Evolutionary conservation across 306 rosid genomes (phyloP).

Genomic region (Casuarina equisetifolia): DNA sequence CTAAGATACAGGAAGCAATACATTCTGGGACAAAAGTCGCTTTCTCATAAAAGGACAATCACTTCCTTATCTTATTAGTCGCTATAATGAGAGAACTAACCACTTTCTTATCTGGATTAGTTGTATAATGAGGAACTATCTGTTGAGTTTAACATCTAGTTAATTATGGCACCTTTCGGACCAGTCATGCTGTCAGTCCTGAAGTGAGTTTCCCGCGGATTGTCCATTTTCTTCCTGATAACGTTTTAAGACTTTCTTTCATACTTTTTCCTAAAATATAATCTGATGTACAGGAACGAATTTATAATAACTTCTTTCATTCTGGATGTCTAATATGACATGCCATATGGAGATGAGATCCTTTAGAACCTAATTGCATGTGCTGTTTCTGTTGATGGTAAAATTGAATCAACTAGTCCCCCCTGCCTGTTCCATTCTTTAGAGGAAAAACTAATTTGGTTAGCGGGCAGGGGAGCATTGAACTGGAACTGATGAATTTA

Average conservation of each 20-base stretch:
- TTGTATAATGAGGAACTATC: background rate
- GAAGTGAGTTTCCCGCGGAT: background rate
- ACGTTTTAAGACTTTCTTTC: no score
- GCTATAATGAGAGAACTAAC: background rate
- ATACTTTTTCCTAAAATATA: no score
- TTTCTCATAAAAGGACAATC: no score
- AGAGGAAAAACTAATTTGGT: background rate
- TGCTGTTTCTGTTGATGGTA: background rate
- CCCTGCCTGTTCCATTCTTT: background rate
- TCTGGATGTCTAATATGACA: background rate
- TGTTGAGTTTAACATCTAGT: background rate
- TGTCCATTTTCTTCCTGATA: background rate
- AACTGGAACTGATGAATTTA: background rate
- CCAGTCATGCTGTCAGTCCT: background rate
- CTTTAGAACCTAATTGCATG: background rate
- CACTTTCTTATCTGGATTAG: background rate
- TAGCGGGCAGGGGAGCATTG: background rate
- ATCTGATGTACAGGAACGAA: no score
- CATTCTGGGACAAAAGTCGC: constrained; percentile 6
- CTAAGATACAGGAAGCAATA: background rate
- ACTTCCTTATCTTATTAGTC: no score
- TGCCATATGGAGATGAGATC: background rate
- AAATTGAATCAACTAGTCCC: background rate
- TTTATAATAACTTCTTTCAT: background rate
- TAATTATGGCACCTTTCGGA: background rate